phyloP scores from a whole-genome alignment of 2,329 filamentous ascomycete genomes.

The Cladosporium sphaerospermum region DNA sequence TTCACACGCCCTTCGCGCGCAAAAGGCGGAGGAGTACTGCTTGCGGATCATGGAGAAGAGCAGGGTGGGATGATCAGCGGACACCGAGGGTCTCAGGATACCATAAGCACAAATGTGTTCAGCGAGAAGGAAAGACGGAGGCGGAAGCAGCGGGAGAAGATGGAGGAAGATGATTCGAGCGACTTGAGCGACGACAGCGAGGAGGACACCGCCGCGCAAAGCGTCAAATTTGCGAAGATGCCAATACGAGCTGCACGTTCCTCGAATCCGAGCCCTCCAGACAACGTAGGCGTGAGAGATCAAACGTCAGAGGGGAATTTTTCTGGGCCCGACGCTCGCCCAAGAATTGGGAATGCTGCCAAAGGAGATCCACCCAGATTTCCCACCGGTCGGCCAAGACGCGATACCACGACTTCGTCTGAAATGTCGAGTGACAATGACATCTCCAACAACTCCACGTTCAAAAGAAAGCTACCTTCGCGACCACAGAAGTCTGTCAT shows the following conservation, averaged over 20 bases:
- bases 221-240: conserved; percentile 96
- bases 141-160: conserved; percentile 63
- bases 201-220: conserved; percentile 62
- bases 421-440: conserved; percentile 81
- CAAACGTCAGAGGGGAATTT: conserved; percentile 23
- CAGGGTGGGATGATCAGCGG: conserved; percentile 69
- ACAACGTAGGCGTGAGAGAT: conserved; percentile 10
- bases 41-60: conserved; percentile 54
- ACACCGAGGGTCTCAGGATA: conserved; percentile 57
- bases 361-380: conserved; percentile 31
- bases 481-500: conserved; percentile 52
- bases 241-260: conserved; percentile 64
- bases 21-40: conserved; percentile 10
- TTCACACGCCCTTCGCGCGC: conserved; percentile 56
- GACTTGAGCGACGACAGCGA: conserved; percentile 78
- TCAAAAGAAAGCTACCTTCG: conserved; percentile 52
- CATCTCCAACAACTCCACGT: conserved; percentile 52
- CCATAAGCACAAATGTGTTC: conserved; percentile 55
- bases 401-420: conserved; percentile 75
- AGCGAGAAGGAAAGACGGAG: conserved; percentile 50
- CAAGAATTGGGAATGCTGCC: background rate
- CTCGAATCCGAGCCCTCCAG: conserved; percentile 72
- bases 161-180: conserved; percentile 79
- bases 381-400: conserved; percentile 54
- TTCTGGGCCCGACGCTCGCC: conserved; percentile 46